Evolutionary conservation across 176 grass and related monocot genomes (phyloP).

Genomic region (Lolium multiflorum): DNA sequence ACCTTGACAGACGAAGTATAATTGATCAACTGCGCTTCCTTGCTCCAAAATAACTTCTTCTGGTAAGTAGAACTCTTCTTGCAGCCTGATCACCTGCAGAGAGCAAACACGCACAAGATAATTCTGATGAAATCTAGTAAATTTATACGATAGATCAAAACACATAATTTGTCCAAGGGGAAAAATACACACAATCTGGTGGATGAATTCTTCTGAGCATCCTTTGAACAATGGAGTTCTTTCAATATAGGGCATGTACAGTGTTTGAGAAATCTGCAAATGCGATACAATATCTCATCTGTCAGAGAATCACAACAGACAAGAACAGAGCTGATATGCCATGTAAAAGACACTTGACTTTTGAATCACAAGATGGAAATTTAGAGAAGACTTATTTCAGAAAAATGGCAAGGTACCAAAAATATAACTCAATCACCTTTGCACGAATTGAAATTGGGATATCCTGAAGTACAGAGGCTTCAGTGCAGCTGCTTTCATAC

Average conservation of each 20-base stretch:
- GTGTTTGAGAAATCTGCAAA: constrained; percentile 88
- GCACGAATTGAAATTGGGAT: constrained; percentile 91
- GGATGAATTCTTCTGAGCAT: constrained; percentile 93
- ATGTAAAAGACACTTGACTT: background rate
- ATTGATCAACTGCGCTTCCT: constrained; percentile 90
- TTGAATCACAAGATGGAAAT: background rate
- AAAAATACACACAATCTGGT: constrained; percentile 85
- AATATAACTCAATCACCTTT: constrained; percentile 56
- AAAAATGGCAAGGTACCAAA: background rate
- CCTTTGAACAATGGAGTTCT: constrained; percentile 81
- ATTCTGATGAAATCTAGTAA: background rate
- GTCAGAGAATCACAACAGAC: constrained; percentile 17
- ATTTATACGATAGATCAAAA: background rate
- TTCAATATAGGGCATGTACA: constrained; percentile 80
- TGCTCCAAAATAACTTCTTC: constrained; percentile 93
- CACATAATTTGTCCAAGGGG: background rate
- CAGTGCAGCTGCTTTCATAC: constrained; percentile 92
- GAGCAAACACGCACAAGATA: background rate
- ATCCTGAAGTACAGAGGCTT: constrained; percentile 88
- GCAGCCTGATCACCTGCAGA: constrained; percentile 71
- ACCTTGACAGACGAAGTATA: constrained; percentile 95
- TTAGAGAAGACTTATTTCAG: background rate
- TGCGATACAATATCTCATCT: background rate
- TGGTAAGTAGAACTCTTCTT: constrained; percentile 96
- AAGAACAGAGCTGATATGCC: constrained; percentile 16